Percentiles rank a stretch among this genome's conserved stretches.
phyloP scores from a whole-genome alignment of 306 rosid genomes.

The Fragaria nilgerrensis region DNA sequence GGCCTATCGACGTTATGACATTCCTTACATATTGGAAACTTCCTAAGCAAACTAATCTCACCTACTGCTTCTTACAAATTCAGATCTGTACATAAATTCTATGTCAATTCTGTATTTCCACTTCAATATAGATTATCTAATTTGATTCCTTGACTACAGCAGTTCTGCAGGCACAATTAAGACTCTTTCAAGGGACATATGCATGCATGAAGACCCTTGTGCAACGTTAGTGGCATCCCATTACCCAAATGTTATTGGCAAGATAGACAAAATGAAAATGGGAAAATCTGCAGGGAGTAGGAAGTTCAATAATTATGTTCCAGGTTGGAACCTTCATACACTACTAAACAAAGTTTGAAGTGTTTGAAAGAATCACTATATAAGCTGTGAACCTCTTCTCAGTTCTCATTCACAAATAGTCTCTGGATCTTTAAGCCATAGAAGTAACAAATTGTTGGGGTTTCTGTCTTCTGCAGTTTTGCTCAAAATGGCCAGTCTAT shows the following conservation, averaged over 20 bases:
- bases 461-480: not conserved
- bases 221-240: conserved; percentile 3
- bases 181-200: conserved; percentile 5
- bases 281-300: not conserved
- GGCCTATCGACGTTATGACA: not conserved
- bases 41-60: not conserved
- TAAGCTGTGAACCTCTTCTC: conserved; percentile 8
- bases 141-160: not conserved
- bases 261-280: not conserved
- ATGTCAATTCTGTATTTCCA: not conserved
- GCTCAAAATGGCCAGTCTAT: conserved; percentile 28
- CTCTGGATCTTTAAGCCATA: not conserved
- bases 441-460: not conserved
- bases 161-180: not conserved
- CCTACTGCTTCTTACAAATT: conserved; percentile 11
- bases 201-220: not conserved
- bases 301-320: not conserved
- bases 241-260: not conserved
- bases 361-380: conserved; percentile 17
- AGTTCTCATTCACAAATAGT: conserved; percentile 7
- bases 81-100: not conserved
- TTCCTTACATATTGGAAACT: not conserved
- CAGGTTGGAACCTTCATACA: conserved; percentile 14
- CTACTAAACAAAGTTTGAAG: conserved; percentile 7
- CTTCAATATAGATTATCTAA: not conserved